Evolutionary conservation across 306 rosid species (phyloP).

Genomic region (Cicer yamashitae): DNA sequence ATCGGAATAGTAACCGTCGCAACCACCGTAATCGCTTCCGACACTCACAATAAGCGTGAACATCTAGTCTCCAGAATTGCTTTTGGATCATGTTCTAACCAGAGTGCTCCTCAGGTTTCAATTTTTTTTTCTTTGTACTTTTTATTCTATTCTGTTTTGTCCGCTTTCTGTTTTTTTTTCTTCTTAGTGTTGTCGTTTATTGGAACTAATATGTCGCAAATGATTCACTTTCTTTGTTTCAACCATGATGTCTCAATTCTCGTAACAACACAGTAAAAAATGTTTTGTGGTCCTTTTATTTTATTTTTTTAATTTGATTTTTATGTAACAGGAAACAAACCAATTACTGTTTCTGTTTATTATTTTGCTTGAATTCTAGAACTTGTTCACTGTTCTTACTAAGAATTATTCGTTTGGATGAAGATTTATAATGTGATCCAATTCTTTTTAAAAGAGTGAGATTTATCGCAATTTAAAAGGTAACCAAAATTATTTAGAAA

Average conservation of each 20-base stretch:
- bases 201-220: constrained; percentile 19
- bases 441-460: constrained; percentile 5
- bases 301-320: background rate
- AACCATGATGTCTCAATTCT: constrained; percentile 38
- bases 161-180: constrained; percentile 10
- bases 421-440: constrained; percentile 21
- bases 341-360: constrained; percentile 23
- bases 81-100: constrained; percentile 86
- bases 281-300: background rate
- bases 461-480: background rate
- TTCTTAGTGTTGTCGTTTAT: constrained; percentile 6
- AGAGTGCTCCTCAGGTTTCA: constrained; percentile 70
- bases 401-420: constrained; percentile 10
- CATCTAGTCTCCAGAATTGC: constrained; percentile 67
- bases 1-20: constrained; percentile 41
- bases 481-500: background rate
- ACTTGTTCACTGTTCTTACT: constrained; percentile 13
- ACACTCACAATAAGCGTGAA: constrained; percentile 42
- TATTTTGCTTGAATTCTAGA: constrained; percentile 25
- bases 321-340: constrained; percentile 10
- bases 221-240: constrained; percentile 43
- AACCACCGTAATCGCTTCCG: constrained; percentile 43
- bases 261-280: constrained; percentile 12
- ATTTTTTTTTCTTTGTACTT: background rate
- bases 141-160: background rate